Base-by-base conservation (phyloP, 2,329 filamentous ascomycete genomes). In the Trichoderma sp. region DNA sequence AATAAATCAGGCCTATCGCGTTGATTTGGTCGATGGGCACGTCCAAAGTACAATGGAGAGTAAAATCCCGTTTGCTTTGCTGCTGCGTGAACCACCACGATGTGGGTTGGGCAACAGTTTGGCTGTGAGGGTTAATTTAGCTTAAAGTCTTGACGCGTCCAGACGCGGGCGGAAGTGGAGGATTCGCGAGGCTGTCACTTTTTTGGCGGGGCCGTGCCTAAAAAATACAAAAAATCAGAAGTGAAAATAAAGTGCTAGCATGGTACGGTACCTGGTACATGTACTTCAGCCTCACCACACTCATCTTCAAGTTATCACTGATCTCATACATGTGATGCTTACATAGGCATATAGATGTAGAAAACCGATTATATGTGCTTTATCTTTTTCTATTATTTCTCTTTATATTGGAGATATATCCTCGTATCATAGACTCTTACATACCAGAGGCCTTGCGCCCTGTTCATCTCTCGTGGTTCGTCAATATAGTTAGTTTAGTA, bases 141-240 rank as follows among this genome's bases (percentile, higher is more conserved):
- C 73, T 67, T 59, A 60, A 78, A 79, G 78, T 78, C 74, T 79
- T 69, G 76, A 78, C 82, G 82, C 82, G 82, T 81, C 81, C 80
- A 78, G 82, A 82, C 78, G 78, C 77, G 74, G 29, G 41, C 60
- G 29, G 66, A 64, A 64, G 66, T 59, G 56, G 73, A 68, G 56
- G 73, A 45, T 45, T 65, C 73, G 73, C 73, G 66, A 75, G 73
- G 73, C 73, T 75, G 59, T 33, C 35, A 71, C 41, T 16, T 62
- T 41, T 41, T 56, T 29, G 59, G 64, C 62, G 62, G 64, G 64
- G 72, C 63, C 27, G 3, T 41, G 18, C 45, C n/a, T 18, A 31
- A 9, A 50, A 56, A 63, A 65, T 21, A 53, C 65, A 66, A 50
- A 45, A 24, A 67, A 67, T 16, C 4, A 7, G 35, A 64, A 18